A percentile compares a stretch with the other conserved stretches of the same genome.
phyloP scores from a whole-genome alignment of 1,284 basidiomycete genomes.

The Lignosus rhinocerotis region DNA sequence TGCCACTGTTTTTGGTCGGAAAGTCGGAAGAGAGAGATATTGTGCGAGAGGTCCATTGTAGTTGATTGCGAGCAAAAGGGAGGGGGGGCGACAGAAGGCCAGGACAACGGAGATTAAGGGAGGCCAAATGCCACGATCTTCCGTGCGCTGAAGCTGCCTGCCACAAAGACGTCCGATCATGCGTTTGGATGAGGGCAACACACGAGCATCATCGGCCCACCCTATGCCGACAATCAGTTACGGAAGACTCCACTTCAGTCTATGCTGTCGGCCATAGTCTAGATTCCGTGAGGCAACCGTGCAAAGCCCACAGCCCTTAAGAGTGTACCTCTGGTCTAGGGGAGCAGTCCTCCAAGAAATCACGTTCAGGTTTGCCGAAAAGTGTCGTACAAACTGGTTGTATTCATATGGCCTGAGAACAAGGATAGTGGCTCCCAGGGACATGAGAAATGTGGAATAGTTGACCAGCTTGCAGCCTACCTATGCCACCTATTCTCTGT shows the following conservation, averaged over 20 bases:
- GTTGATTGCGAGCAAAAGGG: too few species aligned
- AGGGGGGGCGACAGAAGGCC: too few species aligned
- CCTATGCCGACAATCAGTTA: neutral
- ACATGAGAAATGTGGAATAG: conserved; percentile 1
- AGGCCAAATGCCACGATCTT: neutral
- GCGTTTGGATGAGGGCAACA: neutral
- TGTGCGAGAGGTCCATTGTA: too few species aligned
- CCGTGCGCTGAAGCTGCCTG: neutral
- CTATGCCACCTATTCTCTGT: neutral
- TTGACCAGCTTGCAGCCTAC: neutral
- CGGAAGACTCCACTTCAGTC: neutral
- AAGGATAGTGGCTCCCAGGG: neutral
- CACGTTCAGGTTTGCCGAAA: neutral
- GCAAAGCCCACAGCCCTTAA: neutral
- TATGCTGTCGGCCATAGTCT: neutral
- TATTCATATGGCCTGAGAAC: neutral
- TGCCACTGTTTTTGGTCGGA: too few species aligned
- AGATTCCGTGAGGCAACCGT: neutral
- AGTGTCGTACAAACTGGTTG: neutral
- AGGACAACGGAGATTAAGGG: too few species aligned
- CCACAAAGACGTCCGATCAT: neutral
- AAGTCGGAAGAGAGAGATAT: too few species aligned
- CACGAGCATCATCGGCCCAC: neutral
- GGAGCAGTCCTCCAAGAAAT: neutral
- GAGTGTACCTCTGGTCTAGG: neutral